These are phyloP conservation scores for Saxophila tyrrhenica DNA, from an alignment of 495 filamentous ascomycete genomes.

Conservation along the genomic window DNA sequence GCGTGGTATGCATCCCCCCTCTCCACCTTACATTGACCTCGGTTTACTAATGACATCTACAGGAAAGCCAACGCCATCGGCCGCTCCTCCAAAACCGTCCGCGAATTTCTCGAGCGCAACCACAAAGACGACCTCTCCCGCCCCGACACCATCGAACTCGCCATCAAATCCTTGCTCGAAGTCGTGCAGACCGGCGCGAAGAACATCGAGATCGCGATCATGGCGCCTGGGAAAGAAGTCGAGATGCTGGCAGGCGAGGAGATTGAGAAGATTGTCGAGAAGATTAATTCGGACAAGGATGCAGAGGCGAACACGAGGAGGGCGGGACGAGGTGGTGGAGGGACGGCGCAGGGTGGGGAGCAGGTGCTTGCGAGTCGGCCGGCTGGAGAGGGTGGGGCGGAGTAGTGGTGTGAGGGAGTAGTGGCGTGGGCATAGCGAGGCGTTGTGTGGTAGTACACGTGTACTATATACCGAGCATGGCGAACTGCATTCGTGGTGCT, in stretches of 20 bases:
- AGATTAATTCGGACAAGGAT: constrained; percentile 97
- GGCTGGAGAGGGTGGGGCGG: constrained; percentile 12
- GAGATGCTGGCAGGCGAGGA: constrained; percentile 94
- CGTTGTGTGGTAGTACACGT: neutral
- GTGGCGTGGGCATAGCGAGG: neutral
- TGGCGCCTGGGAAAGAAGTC: constrained; percentile 83
- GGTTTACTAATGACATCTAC: constrained; percentile 4
- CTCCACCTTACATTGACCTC: neutral
- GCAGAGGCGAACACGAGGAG: constrained; percentile 97
- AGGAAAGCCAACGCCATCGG: constrained; percentile 99
- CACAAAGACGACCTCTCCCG: constrained; percentile 95
- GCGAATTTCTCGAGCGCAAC: constrained; percentile 95
- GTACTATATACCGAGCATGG: too few species aligned
- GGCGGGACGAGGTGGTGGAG: constrained; percentile 15
- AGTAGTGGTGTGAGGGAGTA: neutral
- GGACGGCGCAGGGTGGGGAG: constrained; percentile 13
- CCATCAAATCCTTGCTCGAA: constrained; percentile 94
- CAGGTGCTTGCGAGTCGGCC: constrained; percentile 14
- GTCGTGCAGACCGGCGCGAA: constrained; percentile 98
- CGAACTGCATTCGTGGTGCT: too few species aligned
- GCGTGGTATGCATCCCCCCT: constrained; percentile 60
- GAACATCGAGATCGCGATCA: constrained; percentile 98
- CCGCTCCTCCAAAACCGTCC: constrained; percentile 93
- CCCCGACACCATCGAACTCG: constrained; percentile 90
- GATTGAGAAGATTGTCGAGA: constrained; percentile 94